These are phyloP conservation scores for Pestalotiopsis sp. DNA, from an alignment of 2,329 filamentous ascomycete genomes.

Conservation along the genomic window DNA sequence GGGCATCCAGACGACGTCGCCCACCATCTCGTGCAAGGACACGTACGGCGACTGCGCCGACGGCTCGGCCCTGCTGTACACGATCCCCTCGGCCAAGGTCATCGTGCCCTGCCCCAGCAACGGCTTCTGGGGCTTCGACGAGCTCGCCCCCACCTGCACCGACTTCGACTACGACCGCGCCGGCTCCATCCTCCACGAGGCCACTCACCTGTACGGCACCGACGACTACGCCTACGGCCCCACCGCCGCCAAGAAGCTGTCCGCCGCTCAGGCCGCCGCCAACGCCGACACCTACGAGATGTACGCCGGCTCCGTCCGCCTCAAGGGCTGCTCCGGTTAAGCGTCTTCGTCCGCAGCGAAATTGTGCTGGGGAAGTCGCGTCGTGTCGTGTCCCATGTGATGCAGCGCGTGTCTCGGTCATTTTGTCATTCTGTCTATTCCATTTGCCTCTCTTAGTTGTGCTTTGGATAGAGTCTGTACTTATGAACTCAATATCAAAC, in stretches of 20 bases:
- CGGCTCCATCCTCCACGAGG: slow-evolving; percentile 12
- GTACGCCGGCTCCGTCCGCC: slow-evolving; percentile 12
- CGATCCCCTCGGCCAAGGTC: slow-evolving; percentile 9
- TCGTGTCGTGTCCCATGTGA: too few species aligned
- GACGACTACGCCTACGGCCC: slow-evolving; percentile 14
- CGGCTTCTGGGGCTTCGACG: slow-evolving; percentile 11
- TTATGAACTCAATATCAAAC: too few species aligned
- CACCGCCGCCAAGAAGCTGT: slow-evolving; percentile 12
- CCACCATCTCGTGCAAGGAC: slow-evolving; percentile 12
- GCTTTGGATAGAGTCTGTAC: too few species aligned
- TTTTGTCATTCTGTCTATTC: too few species aligned
- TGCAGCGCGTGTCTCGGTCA: too few species aligned
- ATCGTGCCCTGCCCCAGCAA: slow-evolving; percentile 14
- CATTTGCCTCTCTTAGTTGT: too few species aligned
- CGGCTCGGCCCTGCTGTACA: slow-evolving; percentile 15
- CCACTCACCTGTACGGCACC: slow-evolving; percentile 12
- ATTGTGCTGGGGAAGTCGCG: too few species aligned
- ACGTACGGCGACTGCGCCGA: slow-evolving; percentile 11
- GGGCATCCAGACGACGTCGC: slow-evolving; percentile 8
- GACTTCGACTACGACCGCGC: slow-evolving; percentile 13
- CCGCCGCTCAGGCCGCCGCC: slow-evolving; percentile 7
- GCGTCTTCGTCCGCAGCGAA: too few species aligned
- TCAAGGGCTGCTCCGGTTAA: slow-evolving; percentile 3
- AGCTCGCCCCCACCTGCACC: slow-evolving; percentile 3
- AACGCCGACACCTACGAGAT: slow-evolving; percentile 15